These are phyloP conservation scores for Ananas comosus DNA, from an alignment of 176 grass and related monocot genomes.

Conservation along the genomic window DNA sequence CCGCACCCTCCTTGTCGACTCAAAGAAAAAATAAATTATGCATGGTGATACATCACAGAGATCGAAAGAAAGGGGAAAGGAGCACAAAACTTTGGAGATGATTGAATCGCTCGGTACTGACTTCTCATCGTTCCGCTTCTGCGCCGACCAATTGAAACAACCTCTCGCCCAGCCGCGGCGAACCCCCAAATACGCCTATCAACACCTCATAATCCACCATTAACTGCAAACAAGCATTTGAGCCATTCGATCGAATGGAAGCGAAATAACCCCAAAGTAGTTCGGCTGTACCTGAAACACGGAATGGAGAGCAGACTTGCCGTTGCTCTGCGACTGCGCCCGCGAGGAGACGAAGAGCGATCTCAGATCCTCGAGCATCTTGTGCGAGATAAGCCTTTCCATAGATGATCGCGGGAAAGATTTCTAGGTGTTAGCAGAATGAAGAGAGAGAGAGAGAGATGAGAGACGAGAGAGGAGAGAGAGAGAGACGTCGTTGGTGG, in stretches of 20 bases:
- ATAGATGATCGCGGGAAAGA: neutral
- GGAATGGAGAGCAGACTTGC: constrained; percentile 42
- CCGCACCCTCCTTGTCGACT: neutral
- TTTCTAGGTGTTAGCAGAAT: neutral
- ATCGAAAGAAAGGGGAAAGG: neutral
- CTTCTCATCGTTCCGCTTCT: constrained; percentile 44
- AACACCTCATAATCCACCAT: neutral
- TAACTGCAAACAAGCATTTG: neutral
- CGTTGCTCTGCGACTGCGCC: constrained; percentile 46
- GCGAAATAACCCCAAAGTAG: neutral
- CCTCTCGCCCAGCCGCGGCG: constrained; percentile 38
- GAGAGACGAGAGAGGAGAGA: neutral
- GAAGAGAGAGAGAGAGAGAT: neutral
- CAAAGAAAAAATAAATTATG: neutral
- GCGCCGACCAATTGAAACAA: constrained; percentile 63
- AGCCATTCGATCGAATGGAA: neutral
- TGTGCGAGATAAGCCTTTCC: constrained; percentile 74
- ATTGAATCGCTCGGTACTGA: constrained; percentile 67
- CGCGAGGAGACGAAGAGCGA: constrained; percentile 49
- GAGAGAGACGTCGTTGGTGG: constrained; percentile 32
- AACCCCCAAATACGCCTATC: constrained; percentile 60
- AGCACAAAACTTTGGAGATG: constrained; percentile 51
- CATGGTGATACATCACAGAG: too few species aligned
- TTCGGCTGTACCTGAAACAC: constrained; percentile 52
- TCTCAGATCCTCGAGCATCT: constrained; percentile 61